Evolutionary conservation across 257 asterid species (phyloP).

Genomic region (Solanum lignicaule): DNA sequence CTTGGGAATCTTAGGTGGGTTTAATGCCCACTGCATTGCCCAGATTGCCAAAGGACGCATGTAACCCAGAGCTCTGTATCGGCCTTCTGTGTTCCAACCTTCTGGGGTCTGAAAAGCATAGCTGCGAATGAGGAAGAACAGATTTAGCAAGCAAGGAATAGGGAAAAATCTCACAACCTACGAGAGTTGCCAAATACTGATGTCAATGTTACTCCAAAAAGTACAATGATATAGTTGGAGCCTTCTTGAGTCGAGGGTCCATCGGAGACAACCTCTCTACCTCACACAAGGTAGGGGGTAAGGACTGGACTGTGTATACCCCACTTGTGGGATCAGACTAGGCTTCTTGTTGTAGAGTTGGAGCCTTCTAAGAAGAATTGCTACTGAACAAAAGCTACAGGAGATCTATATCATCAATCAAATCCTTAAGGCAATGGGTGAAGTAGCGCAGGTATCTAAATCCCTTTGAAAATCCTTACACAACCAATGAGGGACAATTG

Average conservation of each 20-base stretch:
- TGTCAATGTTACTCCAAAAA: background rate
- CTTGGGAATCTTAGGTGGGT: slow-evolving; percentile 30
- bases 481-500: background rate
- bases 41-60: slow-evolving; percentile 94
- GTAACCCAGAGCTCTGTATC: slow-evolving; percentile 66
- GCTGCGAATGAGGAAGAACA: slow-evolving; percentile 19
- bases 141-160: background rate
- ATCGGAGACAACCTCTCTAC: background rate
- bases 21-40: slow-evolving; percentile 99
- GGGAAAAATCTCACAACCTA: background rate
- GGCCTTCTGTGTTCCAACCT: slow-evolving; percentile 68
- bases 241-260: background rate
- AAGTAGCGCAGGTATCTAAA: background rate
- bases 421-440: background rate
- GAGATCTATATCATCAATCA: background rate
- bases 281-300: background rate
- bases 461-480: background rate
- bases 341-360: background rate
- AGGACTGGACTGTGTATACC: background rate
- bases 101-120: slow-evolving; percentile 91
- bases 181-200: background rate
- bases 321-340: background rate
- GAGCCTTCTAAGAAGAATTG: background rate
- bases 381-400: background rate
- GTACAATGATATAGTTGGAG: background rate